Evolutionary conservation across 2,329 filamentous ascomycete species (phyloP).

Genomic region (Bipolaris zeicola): DNA sequence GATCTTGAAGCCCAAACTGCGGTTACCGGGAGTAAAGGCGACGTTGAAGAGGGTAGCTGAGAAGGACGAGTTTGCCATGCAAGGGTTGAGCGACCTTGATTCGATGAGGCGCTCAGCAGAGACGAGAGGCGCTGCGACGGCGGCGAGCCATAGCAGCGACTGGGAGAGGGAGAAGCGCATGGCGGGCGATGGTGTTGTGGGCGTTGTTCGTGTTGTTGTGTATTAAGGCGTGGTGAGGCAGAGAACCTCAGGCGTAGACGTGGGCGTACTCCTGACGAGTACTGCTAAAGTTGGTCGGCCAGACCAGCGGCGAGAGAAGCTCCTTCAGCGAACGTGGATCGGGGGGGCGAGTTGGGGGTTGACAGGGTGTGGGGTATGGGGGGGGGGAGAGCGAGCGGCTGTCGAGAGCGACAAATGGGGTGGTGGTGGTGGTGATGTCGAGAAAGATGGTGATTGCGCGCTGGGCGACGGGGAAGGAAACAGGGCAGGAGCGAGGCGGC

Average conservation of each 20-base stretch:
- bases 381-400: conserved; percentile 36
- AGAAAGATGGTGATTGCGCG: conserved; percentile 24
- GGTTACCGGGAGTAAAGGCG: conserved; percentile 76
- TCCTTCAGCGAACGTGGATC: conserved; percentile 19
- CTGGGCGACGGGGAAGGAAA: conserved; percentile 37
- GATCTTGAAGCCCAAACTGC: conserved; percentile 73
- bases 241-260: conserved; percentile 26
- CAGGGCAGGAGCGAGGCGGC: conserved; percentile 39
- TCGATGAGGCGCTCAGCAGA: conserved; percentile 66
- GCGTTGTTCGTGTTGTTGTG: conserved; percentile 3
- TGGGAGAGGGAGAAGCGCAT: conserved; percentile 45
- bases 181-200: conserved; percentile 21
- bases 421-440: conserved; percentile 27
- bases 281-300: conserved; percentile 33
- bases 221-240: conserved; percentile 17
- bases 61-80: conserved; percentile 84
- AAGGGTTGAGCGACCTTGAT: conserved; percentile 83
- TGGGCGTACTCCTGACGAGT: conserved; percentile 38
- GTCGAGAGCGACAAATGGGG: conserved; percentile 24
- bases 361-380: conserved; percentile 2
- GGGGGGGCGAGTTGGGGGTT: conserved; percentile 2
- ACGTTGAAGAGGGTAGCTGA: conserved; percentile 89
- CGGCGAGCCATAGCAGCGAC: conserved; percentile 44
- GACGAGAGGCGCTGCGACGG: conserved; percentile 53
- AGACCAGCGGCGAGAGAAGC: conserved; percentile 41